These are phyloP conservation scores for Penicillium parvum DNA, from an alignment of 495 filamentous ascomycete species.

Conservation along the genomic window DNA sequence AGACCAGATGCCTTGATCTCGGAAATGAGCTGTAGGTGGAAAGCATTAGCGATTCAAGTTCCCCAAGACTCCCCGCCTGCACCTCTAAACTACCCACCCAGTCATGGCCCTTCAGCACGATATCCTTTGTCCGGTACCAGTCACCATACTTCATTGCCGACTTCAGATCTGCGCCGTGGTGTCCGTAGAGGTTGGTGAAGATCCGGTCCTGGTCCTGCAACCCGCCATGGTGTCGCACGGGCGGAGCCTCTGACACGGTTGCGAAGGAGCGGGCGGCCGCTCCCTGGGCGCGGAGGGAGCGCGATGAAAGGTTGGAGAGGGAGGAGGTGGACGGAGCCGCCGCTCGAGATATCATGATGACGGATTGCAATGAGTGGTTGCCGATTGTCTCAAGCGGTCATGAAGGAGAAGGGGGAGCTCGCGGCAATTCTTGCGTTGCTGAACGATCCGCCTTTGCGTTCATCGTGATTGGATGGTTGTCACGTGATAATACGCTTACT, in stretches of 20 bases:
- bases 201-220: slow-evolving; percentile 94
- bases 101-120: slow-evolving; percentile 91
- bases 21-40: slow-evolving; percentile 66
- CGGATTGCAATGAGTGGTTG: slow-evolving; percentile 29
- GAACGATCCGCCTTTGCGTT: slow-evolving; percentile 44
- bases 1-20: slow-evolving; percentile 96
- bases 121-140: slow-evolving; percentile 99
- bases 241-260: slow-evolving; percentile 80
- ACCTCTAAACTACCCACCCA: slow-evolving; percentile 56
- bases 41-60: slow-evolving; percentile 16
- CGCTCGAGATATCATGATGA: slow-evolving; percentile 51
- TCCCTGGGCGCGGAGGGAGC: slow-evolving; percentile 49
- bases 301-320: slow-evolving; percentile 51
- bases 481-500: slow-evolving; percentile 33
- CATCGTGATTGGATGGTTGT: slow-evolving; percentile 31
- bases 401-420: slow-evolving; percentile 30
- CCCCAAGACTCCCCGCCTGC: background rate
- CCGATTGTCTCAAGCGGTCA: slow-evolving; percentile 26
- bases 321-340: slow-evolving; percentile 45
- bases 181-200: slow-evolving; percentile 96
- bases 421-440: slow-evolving; percentile 46
- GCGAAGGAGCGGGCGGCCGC: slow-evolving; percentile 67
- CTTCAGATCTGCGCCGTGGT: slow-evolving; percentile 85
- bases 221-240: slow-evolving; percentile 72
- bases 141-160: slow-evolving; percentile 97